phyloP scores from a whole-genome alignment of 1,284 basidiomycete genomes.

The Xanthoconium separans region DNA sequence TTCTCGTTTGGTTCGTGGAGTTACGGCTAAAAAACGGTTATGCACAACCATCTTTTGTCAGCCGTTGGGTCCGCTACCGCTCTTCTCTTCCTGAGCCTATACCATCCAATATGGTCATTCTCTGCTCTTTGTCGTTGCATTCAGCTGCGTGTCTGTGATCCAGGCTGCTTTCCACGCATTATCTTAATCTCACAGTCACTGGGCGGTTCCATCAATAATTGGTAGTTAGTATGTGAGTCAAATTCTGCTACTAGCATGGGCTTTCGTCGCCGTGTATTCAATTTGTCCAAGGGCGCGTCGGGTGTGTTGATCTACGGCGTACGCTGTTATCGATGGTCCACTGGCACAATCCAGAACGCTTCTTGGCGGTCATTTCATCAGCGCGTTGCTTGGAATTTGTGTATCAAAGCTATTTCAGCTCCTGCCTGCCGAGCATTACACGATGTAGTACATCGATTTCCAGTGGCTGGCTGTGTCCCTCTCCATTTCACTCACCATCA shows the following conservation, averaged over 20 bases:
- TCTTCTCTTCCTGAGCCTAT: slow-evolving; percentile 6
- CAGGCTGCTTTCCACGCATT: slow-evolving; percentile 52
- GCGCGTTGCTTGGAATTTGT: slow-evolving; percentile 41
- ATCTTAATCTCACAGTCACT: slow-evolving; percentile 39
- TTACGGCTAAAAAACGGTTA: too few species aligned
- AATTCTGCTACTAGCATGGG: neutral
- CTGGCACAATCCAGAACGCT: slow-evolving; percentile 62
- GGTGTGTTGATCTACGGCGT: slow-evolving; percentile 62
- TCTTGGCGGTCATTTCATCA: slow-evolving; percentile 36
- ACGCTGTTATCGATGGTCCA: slow-evolving; percentile 56
- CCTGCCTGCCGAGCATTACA: slow-evolving; percentile 35
- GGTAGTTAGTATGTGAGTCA: slow-evolving; percentile 21
- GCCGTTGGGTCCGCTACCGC: slow-evolving; percentile 17
- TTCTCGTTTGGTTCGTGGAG: too few species aligned
- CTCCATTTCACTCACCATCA: slow-evolving; percentile 48
- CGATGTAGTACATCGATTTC: slow-evolving; percentile 40
- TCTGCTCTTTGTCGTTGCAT: slow-evolving; percentile 52
- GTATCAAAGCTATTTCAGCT: slow-evolving; percentile 58
- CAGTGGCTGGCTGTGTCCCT: slow-evolving; percentile 59
- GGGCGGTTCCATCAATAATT: slow-evolving; percentile 43
- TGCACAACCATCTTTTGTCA: neutral
- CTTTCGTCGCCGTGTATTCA: slow-evolving; percentile 36
- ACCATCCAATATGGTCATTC: neutral
- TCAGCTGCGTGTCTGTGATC: slow-evolving; percentile 55
- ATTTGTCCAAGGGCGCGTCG: slow-evolving; percentile 52